Base-by-base conservation (phyloP, 2,329 filamentous ascomycete species). In the Fusarium pseudograminearum region DNA sequence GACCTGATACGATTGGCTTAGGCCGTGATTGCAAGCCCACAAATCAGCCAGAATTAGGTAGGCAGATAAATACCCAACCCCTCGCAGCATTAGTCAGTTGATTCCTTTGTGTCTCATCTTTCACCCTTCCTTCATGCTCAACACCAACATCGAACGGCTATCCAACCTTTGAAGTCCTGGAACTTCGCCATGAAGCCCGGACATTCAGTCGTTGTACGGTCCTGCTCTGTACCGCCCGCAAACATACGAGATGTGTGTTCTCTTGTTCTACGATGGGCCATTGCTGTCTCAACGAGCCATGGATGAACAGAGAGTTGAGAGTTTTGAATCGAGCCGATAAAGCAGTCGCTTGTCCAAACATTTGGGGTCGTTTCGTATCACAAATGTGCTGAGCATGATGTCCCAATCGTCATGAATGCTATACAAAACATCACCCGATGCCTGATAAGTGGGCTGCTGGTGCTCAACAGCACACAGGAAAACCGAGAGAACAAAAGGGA, bases 21-120 rank as follows among this genome's bases (percentile, higher is more conserved):
- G n/a, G n/a, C n/a, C 20, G 34, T 40, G 33, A 31, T 30, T 38
- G 15, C 15, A 33, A 50, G 20, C 50, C 64, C 52, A 63, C 64
- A 59, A 65, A 64, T 57, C 31, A 50, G 28, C 14, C 46, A 48
- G 33, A 50, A 26, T 34, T n/a, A 36, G 47, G 47, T 50, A 36
- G 34, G 24, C 15, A 59, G 40, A 65, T 69, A 69, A 65, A 57
- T 51, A 48, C 47, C 59, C 45, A 56, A 64, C 40, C 44, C 65
- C 65, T 54, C 57, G 30, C 61, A 36, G 31, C 30, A 63, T 63
- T 57, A 41, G 45, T 63, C 51, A 61, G 44, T 48, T 18, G 18
- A 33, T 42, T 34, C 33, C 41, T 64, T 67, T 50, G 61, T 65
- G 44, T 41, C 40, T 63, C 65, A 68, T 54, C 65, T 28, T 20